These are phyloP conservation scores for Amanita jacksonii DNA, from an alignment of 768 basidiomycete genomes.

Conservation along the genomic window DNA sequence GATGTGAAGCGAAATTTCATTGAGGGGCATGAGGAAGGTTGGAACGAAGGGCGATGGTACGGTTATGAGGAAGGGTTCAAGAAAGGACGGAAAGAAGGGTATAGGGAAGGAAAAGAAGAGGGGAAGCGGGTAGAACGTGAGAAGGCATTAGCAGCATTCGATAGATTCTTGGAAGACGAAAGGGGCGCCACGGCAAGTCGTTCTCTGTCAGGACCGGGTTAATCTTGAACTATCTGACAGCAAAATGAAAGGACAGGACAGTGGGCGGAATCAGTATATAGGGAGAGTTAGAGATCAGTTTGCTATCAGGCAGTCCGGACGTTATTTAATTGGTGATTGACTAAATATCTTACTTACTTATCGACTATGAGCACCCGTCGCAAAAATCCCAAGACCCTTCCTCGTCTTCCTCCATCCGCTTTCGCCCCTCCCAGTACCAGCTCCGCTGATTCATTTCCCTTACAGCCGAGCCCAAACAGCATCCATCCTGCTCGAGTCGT, in stretches of 20 bases:
- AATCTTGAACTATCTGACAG: constrained; percentile 9
- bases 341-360: neutral
- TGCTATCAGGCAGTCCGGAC: no score
- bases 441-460: constrained; percentile 54
- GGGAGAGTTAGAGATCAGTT: no score
- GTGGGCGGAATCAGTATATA: constrained; percentile 18
- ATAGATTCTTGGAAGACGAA: constrained; percentile 42
- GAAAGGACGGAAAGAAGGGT: constrained; percentile 31
- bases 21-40: constrained; percentile 34
- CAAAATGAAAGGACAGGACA: constrained; percentile 20
- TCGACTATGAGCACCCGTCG: constrained; percentile 27
- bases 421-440: constrained; percentile 67
- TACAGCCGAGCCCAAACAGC: constrained; percentile 59
- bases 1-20: constrained; percentile 36
- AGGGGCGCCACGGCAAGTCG: constrained; percentile 21
- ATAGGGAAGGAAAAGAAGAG: constrained; percentile 28
- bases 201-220: neutral
- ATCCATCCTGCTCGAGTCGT: constrained; percentile 54
- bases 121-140: constrained; percentile 42
- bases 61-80: constrained; percentile 31
- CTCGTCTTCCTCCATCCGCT: constrained; percentile 65
- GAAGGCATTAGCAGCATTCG: constrained; percentile 48
- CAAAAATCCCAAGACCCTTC: constrained; percentile 55
- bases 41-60: constrained; percentile 24
- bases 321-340: neutral